These are phyloP conservation scores for Thelephora ganbajun DNA, from an alignment of 768 basidiomycete genomes.

Conservation along the genomic window DNA sequence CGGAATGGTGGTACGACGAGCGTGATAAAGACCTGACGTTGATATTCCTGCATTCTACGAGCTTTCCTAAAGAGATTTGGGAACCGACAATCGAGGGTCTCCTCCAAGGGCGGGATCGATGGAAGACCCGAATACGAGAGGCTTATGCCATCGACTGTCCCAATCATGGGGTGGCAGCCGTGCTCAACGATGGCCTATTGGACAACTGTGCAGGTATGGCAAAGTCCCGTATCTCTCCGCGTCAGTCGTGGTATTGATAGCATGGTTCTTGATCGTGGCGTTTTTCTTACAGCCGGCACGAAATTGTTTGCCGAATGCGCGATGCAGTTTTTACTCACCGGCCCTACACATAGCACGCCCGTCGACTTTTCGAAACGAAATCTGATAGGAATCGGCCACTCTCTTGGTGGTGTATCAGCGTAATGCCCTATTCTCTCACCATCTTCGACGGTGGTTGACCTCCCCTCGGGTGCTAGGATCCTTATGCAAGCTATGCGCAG, in stretches of 20 bases:
- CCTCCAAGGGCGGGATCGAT: constrained; percentile 18
- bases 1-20: background rate
- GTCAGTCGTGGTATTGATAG: constrained; percentile 1
- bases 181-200: constrained; percentile 35
- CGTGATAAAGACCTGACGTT: constrained; percentile 25
- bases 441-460: constrained; percentile 1
- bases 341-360: constrained; percentile 23
- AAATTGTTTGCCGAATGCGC: constrained; percentile 46
- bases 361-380: constrained; percentile 36
- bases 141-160: constrained; percentile 64
- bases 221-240: constrained; percentile 24
- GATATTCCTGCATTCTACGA: constrained; percentile 53
- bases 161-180: constrained; percentile 53
- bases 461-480: constrained; percentile 22
- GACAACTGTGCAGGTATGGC: constrained; percentile 28
- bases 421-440: constrained; percentile 18
- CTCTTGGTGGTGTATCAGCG: constrained; percentile 54
- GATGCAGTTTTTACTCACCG: constrained; percentile 36
- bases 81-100: constrained; percentile 42
- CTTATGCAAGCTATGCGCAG: constrained; percentile 38
- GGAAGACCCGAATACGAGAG: constrained; percentile 28
- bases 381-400: constrained; percentile 55
- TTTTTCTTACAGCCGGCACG: constrained; percentile 36
- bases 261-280: background rate
- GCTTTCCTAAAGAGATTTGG: constrained; percentile 68